Percentiles rank a stretch among this genome's conserved stretches.
Conservation (phyloP, 441 rosid genomes). For the Pelargonium fulgidum region DNA sequence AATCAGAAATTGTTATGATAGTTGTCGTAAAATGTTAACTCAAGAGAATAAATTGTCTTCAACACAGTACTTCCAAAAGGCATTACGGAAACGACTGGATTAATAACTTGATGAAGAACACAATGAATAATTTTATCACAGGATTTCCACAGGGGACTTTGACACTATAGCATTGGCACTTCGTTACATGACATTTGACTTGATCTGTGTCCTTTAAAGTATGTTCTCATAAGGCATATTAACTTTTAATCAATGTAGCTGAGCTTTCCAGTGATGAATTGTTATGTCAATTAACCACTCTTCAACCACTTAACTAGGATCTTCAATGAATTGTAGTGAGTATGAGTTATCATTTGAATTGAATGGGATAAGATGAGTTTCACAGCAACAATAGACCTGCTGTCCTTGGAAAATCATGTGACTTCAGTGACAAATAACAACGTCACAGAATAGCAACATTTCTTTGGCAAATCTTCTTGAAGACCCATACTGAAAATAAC, state of each 20-base stretch:
- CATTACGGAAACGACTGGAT: not conserved
- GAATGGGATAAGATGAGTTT: not conserved
- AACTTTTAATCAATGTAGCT: not conserved
- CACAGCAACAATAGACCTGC: not conserved
- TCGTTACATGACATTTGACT: not conserved
- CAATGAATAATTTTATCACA: not conserved
- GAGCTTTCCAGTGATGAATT: not conserved
- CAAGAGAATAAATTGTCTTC: not conserved
- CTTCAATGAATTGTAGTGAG: not conserved
- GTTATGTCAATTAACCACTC: not conserved
- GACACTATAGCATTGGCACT: not conserved
- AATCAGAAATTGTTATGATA: not conserved
- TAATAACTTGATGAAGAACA: not conserved
- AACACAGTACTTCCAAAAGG: not conserved
- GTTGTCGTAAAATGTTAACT: not conserved
- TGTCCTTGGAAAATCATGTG: not conserved
- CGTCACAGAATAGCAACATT: not conserved
- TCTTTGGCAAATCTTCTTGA: not conserved
- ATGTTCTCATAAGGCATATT: not conserved
- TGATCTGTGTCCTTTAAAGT: not conserved
- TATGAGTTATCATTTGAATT: not conserved
- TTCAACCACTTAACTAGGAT: not conserved
- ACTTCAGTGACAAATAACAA: not conserved
- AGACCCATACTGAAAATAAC: not conserved
- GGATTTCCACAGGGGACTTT: not conserved